Conservation (phyloP, 805 yeast genomes). For the Metschnikowia peoriensis region DNA sequence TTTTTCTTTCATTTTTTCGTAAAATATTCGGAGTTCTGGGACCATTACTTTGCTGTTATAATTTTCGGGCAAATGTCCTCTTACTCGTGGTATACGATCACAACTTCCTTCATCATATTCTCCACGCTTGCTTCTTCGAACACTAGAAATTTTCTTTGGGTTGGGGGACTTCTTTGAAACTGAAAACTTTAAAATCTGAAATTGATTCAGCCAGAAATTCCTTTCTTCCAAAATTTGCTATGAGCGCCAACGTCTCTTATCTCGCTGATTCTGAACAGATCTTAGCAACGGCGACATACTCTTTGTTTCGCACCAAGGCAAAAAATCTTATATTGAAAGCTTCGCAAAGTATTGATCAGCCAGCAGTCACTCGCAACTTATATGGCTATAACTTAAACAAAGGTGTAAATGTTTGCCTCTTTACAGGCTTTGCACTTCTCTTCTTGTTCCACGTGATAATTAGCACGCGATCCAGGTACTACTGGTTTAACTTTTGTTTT, state of each 20-base stretch:
- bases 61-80: too few species aligned
- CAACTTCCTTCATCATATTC: too few species aligned
- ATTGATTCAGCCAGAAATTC: too few species aligned
- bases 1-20: too few species aligned
- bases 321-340: constrained; percentile 25
- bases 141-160: too few species aligned
- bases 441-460: constrained; percentile 26
- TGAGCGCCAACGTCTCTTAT: constrained; percentile 40
- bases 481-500: constrained; percentile 41
- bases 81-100: too few species aligned
- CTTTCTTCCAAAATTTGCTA: constrained; percentile 16
- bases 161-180: too few species aligned
- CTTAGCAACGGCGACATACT: constrained; percentile 38
- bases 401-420: constrained; percentile 33
- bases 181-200: too few species aligned
- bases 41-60: too few species aligned
- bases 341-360: background rate
- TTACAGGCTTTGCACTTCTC: constrained; percentile 27
- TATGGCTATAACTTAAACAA: constrained; percentile 25
- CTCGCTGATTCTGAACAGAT: constrained; percentile 33
- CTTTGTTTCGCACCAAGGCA: constrained; percentile 25
- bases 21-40: too few species aligned
- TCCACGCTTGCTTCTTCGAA: too few species aligned
- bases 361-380: constrained; percentile 8
- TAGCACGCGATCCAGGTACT: constrained; percentile 32